These are phyloP conservation scores for Tagetes patula DNA, from an alignment of 129 eudicot species.

Conservation along the genomic window DNA sequence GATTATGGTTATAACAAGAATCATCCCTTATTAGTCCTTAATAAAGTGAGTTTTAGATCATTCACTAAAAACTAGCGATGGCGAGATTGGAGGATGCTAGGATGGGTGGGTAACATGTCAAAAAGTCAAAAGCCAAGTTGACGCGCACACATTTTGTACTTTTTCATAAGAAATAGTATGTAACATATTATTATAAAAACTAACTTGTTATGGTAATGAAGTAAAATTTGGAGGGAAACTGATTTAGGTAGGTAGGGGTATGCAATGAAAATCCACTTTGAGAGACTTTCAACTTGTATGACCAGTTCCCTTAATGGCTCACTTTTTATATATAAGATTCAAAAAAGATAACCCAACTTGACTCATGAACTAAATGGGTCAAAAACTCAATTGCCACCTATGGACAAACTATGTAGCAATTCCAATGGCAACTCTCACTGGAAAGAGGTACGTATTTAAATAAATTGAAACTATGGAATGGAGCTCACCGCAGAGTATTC, in stretches of 20 bases:
- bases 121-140: not conserved
- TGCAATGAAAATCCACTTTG: conserved; percentile 10
- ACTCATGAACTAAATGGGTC: not conserved
- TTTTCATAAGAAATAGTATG: not conserved
- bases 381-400: not conserved
- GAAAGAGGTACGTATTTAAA: not conserved
- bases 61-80: not conserved
- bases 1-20: not conserved
- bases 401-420: not conserved
- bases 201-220: not conserved
- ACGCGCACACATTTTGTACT: not conserved
- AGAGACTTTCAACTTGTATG: not conserved
- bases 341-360: not conserved
- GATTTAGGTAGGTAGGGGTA: not conserved
- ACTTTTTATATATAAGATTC: not conserved
- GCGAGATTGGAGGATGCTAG: not conserved
- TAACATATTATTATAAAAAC: not conserved
- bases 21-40: not conserved
- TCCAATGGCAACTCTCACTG: not conserved
- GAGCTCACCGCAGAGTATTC: conserved; percentile 74
- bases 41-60: not conserved
- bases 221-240: not conserved
- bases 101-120: not conserved
- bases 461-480: not conserved
- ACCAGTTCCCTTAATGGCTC: not conserved